These are phyloP conservation scores for Tetrahymena elliotti DNA, from an alignment of 73 alveolate species.

Conservation along the genomic window DNA sequence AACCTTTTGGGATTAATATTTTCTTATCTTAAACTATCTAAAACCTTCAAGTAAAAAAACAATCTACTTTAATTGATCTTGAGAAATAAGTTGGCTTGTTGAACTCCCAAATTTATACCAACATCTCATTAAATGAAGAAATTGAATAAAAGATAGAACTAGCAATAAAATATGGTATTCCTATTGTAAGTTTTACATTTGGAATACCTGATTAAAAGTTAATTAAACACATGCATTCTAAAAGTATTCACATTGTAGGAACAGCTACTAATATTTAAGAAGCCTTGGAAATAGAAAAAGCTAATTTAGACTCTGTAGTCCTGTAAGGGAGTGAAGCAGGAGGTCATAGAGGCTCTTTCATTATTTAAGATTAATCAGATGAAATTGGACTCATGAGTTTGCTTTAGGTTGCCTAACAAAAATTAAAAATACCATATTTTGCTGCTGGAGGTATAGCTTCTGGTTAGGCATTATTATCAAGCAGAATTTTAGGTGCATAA, in stretches of 20 bases:
- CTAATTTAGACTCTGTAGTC: not conserved
- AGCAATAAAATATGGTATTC: not conserved
- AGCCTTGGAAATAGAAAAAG: not conserved
- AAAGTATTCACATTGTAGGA: not conserved
- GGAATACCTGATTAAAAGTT: not conserved
- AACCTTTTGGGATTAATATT: not conserved
- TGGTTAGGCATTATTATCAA: not conserved
- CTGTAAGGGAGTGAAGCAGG: not conserved
- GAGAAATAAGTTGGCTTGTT: not conserved
- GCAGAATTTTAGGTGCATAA: not conserved
- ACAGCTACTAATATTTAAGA: not conserved
- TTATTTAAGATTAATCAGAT: not conserved
- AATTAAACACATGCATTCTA: not conserved
- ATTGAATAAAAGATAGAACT: not conserved
- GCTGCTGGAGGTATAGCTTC: not conserved
- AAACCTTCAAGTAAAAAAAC: not conserved
- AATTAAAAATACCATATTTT: not conserved
- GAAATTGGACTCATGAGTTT: not conserved
- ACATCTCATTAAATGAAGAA: not conserved
- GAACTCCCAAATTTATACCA: not conserved
- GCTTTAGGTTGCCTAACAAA: not conserved
- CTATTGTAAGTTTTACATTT: not conserved
- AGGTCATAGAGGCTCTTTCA: not conserved
- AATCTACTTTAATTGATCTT: not conserved
- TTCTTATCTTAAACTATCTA: not conserved